Base-by-base conservation (phyloP, 352 stramenopile species). In the Pythium plurisporium region DNA sequence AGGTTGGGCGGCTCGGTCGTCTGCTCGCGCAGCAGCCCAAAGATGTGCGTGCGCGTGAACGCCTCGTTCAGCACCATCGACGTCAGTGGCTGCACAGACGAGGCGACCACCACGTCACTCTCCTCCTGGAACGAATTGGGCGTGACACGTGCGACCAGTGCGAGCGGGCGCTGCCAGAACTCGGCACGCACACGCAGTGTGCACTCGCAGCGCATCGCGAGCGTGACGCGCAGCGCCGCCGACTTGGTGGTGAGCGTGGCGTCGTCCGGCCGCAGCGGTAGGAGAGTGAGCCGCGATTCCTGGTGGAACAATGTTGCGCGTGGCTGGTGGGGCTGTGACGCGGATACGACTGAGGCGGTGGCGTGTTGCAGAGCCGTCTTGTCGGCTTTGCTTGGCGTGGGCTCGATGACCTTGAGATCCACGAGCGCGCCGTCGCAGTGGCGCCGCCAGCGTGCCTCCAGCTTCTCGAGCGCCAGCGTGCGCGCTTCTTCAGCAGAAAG, bases 121-220 rank as follows among this genome's bases (percentile, higher is more conserved):
- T 65, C 61, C 27, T 25, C 61, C 31, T n/a, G 30, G 20, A 14
- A 44, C 56, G 15, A 59, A 61, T 7, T 51, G 20, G 79, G 79
- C 10, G 69, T 83, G 33, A 89, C 59, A 37, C 73, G 73, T 48
- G 78, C 64, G 44, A 72, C 58, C n/a, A 91, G 57, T 44, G 73
- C 43, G n/a, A 91, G 64, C 11, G 76, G 51, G 19, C 72, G 76
- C 27, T 69, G 53, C 80, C 72, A 87, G 65, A 75, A 79, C 64
- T 89, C 76, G 34, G 72, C 77, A 42, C 70, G 76, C 47, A 88
- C 65, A 34, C 72, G 78, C n/a, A 89, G 47, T 36, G 79, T 77
- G 37, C 84, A 78, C 37, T 85, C 56, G 20, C 67, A 69, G 1
- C 81, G 61, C 42, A 74, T 56, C 41, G 71, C 60, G n/a, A 77